phyloP scores from a whole-genome alignment of 1,139 yeast genomes.

The Chernovozyma sophiae-reginae region DNA sequence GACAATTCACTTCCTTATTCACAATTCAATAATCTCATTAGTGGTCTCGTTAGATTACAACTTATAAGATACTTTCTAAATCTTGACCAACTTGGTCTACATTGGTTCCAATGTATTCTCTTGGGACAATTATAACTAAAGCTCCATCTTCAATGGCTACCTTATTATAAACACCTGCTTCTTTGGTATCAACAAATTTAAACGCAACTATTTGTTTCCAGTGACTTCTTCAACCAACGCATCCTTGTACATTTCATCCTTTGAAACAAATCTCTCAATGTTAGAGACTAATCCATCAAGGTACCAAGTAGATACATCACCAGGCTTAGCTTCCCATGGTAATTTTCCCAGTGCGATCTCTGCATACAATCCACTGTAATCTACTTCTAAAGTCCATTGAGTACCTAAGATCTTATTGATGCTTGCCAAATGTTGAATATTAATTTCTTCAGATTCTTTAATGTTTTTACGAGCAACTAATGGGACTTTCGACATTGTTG shows the following conservation, averaged over 20 bases:
- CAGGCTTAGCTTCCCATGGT: conserved; percentile 7
- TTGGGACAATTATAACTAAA: conserved; percentile 8
- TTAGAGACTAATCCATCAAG: conserved; percentile 6
- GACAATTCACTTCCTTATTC: too few relatives aligned
- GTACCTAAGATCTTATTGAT: conserved; percentile 9
- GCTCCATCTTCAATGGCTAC: conserved; percentile 8
- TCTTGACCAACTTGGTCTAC: conserved; percentile 7
- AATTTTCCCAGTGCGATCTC: conserved; percentile 6
- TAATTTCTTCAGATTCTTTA: conserved; percentile 10
- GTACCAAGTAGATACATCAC: conserved; percentile 10
- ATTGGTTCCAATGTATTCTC: conserved; percentile 5
- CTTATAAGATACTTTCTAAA: conserved; percentile 7
- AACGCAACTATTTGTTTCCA: conserved; percentile 7
- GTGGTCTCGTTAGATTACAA: too few relatives aligned
- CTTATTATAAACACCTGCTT: conserved; percentile 4
- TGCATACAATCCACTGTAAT: conserved; percentile 8
- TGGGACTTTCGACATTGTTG: conserved; percentile 10
- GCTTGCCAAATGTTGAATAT: conserved; percentile 4
- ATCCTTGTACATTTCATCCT: conserved; percentile 11
- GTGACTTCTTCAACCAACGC: conserved; percentile 10
- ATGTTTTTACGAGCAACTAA: conserved; percentile 9
- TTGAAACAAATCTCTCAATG: conserved; percentile 5
- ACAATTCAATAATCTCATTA: too few relatives aligned
- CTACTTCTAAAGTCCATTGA: conserved; percentile 10
- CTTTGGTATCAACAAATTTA: conserved; percentile 7